Evolutionary conservation across 2,329 filamentous ascomycete genomes (phyloP).

Genomic region (Graphilbum sp.): DNA sequence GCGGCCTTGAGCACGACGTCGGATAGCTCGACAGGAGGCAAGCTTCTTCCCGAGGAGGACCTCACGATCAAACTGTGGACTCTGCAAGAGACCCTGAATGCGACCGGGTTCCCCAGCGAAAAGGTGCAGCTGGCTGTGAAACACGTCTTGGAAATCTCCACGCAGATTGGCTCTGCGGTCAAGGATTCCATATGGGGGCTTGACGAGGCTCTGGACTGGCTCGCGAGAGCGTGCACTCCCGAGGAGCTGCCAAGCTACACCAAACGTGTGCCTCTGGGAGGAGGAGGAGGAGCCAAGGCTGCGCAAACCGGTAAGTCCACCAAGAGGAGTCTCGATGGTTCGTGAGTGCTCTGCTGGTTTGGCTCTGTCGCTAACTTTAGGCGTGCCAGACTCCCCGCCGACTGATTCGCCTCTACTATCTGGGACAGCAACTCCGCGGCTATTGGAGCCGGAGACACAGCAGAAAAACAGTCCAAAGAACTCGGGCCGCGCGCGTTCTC

Average conservation of each 20-base stretch:
- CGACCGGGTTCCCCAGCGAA: constrained; percentile 49
- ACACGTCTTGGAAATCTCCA: constrained; percentile 49
- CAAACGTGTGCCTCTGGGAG: constrained; percentile 23
- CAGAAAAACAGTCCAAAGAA: constrained; percentile 11
- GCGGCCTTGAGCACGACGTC: constrained; percentile 30
- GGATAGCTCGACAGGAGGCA: constrained; percentile 27
- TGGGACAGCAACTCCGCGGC: constrained; percentile 31
- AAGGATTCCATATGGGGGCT: constrained; percentile 69
- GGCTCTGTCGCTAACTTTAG: not conserved
- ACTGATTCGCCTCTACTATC: constrained; percentile 33
- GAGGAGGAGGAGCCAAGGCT: constrained; percentile 17
- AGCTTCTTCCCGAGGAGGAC: constrained; percentile 57
- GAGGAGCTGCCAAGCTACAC: constrained; percentile 61
- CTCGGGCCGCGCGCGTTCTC: constrained; percentile 8
- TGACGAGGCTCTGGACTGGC: constrained; percentile 77
- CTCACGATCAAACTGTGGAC: constrained; percentile 71
- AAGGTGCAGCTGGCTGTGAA: constrained; percentile 48
- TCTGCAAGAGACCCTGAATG: constrained; percentile 54
- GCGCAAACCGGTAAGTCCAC: constrained; percentile 15
- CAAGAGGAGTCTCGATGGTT: no score
- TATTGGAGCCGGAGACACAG: constrained; percentile 18
- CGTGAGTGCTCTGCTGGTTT: no score
- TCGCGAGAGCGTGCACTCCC: constrained; percentile 57
- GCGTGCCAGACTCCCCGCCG: constrained; percentile 25
- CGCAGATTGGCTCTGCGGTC: constrained; percentile 36